Conservation (phyloP, 2,329 filamentous ascomycete genomes). For the Ascochyta viciae-villosae region DNA sequence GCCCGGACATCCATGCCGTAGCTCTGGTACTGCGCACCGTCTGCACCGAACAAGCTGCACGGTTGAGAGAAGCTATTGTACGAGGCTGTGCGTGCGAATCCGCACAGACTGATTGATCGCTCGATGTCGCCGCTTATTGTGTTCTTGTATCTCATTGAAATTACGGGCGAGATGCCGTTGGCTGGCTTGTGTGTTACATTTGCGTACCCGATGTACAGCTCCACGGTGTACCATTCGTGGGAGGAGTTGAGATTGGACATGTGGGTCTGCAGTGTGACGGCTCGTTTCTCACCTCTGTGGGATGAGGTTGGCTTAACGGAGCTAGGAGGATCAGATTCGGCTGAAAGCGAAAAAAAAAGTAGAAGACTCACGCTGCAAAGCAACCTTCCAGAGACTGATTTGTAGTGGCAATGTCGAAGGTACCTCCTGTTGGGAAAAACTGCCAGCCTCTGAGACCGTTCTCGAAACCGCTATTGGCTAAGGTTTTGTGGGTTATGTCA, state of each 20-base stretch:
- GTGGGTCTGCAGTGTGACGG: background rate
- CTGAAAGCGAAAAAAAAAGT: background rate
- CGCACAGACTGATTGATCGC: background rate
- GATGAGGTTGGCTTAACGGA: conserved; percentile 1
- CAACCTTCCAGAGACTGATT: conserved; percentile 2
- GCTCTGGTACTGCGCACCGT: background rate
- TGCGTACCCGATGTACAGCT: background rate
- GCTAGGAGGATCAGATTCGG: background rate
- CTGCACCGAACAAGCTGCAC: background rate
- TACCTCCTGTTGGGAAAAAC: background rate
- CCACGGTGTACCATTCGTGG: conserved; percentile 4
- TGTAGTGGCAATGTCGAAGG: background rate
- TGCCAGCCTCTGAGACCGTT: background rate
- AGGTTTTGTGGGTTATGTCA: background rate
- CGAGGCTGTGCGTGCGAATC: background rate
- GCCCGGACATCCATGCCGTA: conserved; percentile 5
- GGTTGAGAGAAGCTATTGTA: background rate
- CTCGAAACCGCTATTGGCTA: background rate
- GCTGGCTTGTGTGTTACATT: background rate
- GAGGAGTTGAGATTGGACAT: conserved; percentile 1
- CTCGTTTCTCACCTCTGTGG: background rate
- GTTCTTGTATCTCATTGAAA: background rate
- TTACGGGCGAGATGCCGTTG: background rate
- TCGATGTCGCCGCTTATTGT: background rate
- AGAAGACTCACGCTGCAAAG: background rate